Conservation (phyloP, 352 stramenopile genomes). For the Globisporangium mamillatum region DNA sequence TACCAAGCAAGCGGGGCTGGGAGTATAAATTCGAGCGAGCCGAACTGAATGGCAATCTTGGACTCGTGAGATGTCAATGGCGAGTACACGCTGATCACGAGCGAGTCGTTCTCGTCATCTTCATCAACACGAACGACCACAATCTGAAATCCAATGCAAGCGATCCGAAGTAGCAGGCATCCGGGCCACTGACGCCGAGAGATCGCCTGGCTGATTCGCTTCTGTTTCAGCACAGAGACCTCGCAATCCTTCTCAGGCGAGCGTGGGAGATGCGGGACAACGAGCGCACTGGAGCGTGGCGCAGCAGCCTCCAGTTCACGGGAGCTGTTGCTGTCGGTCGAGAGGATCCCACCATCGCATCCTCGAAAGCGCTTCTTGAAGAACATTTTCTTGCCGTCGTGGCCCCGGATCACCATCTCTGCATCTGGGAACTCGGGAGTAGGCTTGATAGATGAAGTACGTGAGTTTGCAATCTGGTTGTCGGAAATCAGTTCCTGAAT, state of each 20-base stretch:
- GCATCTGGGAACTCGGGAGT: constrained; percentile 22
- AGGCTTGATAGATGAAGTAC: background rate
- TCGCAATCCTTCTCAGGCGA: no score
- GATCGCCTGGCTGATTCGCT: no score
- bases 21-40: constrained; percentile 20
- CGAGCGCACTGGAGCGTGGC: no score
- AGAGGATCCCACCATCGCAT: no score
- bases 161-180: no score
- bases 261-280: no score
- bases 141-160: no score
- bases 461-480: background rate
- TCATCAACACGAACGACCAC: constrained; percentile 14
- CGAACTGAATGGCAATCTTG: constrained; percentile 16
- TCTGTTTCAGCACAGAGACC: no score
- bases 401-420: constrained; percentile 28
- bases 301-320: no score
- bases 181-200: no score
- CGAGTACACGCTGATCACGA: constrained; percentile 27
- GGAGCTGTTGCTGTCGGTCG: no score
- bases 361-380: no score
- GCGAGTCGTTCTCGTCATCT: constrained; percentile 17
- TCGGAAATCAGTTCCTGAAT: background rate
- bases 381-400: constrained; percentile 13
- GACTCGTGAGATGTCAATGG: constrained; percentile 6
- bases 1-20: constrained; percentile 12